Conservation (phyloP, 768 basidiomycete genomes). For the Polyporus arcularius region DNA sequence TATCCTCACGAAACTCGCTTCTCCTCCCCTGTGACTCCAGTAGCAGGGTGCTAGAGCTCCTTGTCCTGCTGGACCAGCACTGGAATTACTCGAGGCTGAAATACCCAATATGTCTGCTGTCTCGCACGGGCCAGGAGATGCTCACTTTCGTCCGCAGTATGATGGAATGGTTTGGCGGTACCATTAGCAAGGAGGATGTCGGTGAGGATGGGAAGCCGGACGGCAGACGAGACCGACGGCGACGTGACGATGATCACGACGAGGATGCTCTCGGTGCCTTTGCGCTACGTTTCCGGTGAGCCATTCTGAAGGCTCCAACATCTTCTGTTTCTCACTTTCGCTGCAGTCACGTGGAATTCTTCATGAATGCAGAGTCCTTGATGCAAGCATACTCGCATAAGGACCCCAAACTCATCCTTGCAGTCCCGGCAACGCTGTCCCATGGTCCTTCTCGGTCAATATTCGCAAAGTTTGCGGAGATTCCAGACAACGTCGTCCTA, state of each 20-base stretch:
- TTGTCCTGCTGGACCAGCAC: slow-evolving; percentile 94
- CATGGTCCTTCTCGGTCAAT: slow-evolving; percentile 88
- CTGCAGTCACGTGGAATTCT: slow-evolving; percentile 87
- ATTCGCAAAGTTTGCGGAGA: slow-evolving; percentile 83
- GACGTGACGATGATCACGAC: slow-evolving; percentile 49
- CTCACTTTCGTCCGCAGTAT: slow-evolving; percentile 90
- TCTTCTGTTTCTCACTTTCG: background rate
- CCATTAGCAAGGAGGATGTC: slow-evolving; percentile 89
- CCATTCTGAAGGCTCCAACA: background rate
- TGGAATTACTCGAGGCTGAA: slow-evolving; percentile 88
- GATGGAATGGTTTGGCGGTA: slow-evolving; percentile 99
- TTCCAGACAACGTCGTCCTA: slow-evolving; percentile 84
- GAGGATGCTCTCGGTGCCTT: slow-evolving; percentile 86
- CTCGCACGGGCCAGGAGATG: slow-evolving; percentile 90
- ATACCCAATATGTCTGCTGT: slow-evolving; percentile 92
- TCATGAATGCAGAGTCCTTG: slow-evolving; percentile 78
- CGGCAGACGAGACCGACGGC: slow-evolving; percentile 41
- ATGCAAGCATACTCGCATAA: slow-evolving; percentile 81
- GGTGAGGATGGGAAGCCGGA: slow-evolving; percentile 61
- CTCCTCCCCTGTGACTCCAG: slow-evolving; percentile 93
- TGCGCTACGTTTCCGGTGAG: slow-evolving; percentile 86
- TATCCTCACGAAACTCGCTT: slow-evolving; percentile 78
- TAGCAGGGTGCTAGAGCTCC: slow-evolving; percentile 92
- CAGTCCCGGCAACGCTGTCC: slow-evolving; percentile 89
- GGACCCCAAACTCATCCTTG: slow-evolving; percentile 91